Evolutionary conservation across 2,329 filamentous ascomycete species (phyloP), one percentile per base, ranked within the genome.

Genomic region (Xylaria arbuscula): DNA sequence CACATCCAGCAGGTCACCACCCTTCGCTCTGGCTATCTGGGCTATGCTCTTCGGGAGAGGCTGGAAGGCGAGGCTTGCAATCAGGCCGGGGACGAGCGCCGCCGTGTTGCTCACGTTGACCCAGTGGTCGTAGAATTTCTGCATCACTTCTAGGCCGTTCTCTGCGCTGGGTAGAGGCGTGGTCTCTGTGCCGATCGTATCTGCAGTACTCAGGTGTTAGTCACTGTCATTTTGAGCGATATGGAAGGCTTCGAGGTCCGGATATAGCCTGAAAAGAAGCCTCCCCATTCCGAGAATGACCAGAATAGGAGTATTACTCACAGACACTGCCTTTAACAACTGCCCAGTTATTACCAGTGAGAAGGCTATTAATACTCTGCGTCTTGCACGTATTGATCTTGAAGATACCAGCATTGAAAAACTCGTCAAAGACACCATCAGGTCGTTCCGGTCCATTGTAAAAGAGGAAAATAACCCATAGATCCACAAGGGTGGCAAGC

Each of bases 391-490:
- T 83, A 72, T 87, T 84, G 24, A 81, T 73, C 0, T 79, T 68
- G 1, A 82, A 81, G 0, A 77, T 73, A 38, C 64, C 64, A 55
- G 87, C 80, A 47, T 80, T 80, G 1, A 84, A 83, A 76, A 91
- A 91, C 65, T 84, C 84, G 65, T 84, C 81, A 67, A 91, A 90
- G 1, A 86, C 82, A 4, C 80, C 84, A 1, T 79, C 73, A 0
- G 88, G 88, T 0, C 84, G 84, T 59, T 78, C 76, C 0, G 83
- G 82, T 0, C 86, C 89, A 75, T 91, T 86, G 76, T 90, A 90
- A 79, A 89, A 90, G 42, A 88, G 75, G 77, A 90, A 90, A 67
- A 91, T 77, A 66, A 88, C 82, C 86, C 87, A 89, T 22, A 85
- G 80, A 68, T 89, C 81, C 55, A 88, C 71, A 0, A 83, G 66